A percentile compares a stretch with the other conserved stretches of the same genome.
Evolutionary conservation across 352 stramenopile species (phyloP).

Genomic region (Pythium aristosporum): DNA sequence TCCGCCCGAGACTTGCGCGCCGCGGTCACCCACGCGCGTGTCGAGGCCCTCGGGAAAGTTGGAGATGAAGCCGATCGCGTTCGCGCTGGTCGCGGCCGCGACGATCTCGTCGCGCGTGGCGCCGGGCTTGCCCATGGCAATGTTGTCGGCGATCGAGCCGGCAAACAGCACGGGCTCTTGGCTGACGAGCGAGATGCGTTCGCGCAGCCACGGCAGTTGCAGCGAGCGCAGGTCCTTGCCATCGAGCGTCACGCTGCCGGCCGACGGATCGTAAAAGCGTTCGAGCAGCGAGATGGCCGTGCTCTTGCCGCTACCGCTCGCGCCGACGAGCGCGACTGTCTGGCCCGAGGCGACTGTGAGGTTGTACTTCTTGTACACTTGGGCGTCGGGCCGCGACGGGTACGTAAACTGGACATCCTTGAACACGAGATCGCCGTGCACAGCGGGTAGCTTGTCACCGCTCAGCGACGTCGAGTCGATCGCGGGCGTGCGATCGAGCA

Average conservation of each 20-base stretch:
- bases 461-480: slow-evolving; percentile 30
- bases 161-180: slow-evolving; percentile 76
- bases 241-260: slow-evolving; percentile 54
- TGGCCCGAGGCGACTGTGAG: slow-evolving; percentile 52
- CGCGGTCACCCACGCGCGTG: slow-evolving; percentile 68
- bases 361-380: slow-evolving; percentile 71
- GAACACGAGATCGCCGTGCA: slow-evolving; percentile 37
- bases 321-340: slow-evolving; percentile 82
- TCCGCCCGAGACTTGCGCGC: slow-evolving; percentile 47
- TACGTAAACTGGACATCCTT: slow-evolving; percentile 55
- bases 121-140: slow-evolving; percentile 42
- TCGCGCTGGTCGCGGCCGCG: slow-evolving; percentile 73
- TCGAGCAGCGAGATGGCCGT: slow-evolving; percentile 69
- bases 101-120: slow-evolving; percentile 59
- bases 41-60: slow-evolving; percentile 54
- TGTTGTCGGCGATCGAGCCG: slow-evolving; percentile 39
- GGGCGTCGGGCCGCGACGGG: slow-evolving; percentile 41
- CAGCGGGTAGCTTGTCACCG: slow-evolving; percentile 13
- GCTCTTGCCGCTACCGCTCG: slow-evolving; percentile 76
- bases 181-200: slow-evolving; percentile 40
- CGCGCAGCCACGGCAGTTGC: slow-evolving; percentile 36
- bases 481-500: slow-evolving; percentile 43
- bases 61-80: slow-evolving; percentile 86
- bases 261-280: slow-evolving; percentile 59
- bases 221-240: slow-evolving; percentile 49